A percentile compares a stretch with the other conserved stretches of the same genome.
Conservation (phyloP, 306 rosid genomes). For the Calophaca sinica region DNA sequence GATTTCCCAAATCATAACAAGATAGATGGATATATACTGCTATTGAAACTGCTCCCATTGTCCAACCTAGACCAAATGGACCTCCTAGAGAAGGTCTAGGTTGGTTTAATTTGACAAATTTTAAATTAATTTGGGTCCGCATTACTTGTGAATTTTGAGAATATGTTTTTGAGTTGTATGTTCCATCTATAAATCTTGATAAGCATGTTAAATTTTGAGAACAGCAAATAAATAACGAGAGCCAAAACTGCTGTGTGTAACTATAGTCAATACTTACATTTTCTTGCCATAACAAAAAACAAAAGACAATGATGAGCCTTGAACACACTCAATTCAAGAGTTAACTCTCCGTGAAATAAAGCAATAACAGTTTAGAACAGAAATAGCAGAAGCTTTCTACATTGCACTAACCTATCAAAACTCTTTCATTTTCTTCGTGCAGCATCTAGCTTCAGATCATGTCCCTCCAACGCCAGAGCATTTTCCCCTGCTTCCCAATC, state of each 20-base stretch:
- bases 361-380: background rate
- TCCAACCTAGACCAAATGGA: background rate
- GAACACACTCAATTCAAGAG: conserved; percentile 30
- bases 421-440: conserved; percentile 31
- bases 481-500: conserved; percentile 40
- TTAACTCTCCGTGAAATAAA: background rate
- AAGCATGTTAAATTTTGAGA: too few relatives aligned
- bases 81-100: background rate
- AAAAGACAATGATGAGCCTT: conserved; percentile 33
- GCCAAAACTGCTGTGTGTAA: conserved; percentile 10
- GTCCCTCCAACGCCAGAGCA: conserved; percentile 36
- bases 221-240: background rate
- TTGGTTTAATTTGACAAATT: background rate
- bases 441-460: conserved; percentile 47
- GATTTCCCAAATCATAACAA: too few relatives aligned
- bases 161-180: too few relatives aligned
- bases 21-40: background rate
- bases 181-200: too few relatives aligned
- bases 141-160: too few relatives aligned
- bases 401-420: conserved; percentile 39
- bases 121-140: too few relatives aligned
- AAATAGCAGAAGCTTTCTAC: conserved; percentile 20
- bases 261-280: conserved; percentile 51
- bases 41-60: background rate
- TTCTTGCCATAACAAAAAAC: conserved; percentile 23